Percentiles rank a stretch among this genome's conserved stretches.
phyloP scores from a whole-genome alignment of 2,329 filamentous ascomycete genomes.

The Penicillium digitatum region DNA sequence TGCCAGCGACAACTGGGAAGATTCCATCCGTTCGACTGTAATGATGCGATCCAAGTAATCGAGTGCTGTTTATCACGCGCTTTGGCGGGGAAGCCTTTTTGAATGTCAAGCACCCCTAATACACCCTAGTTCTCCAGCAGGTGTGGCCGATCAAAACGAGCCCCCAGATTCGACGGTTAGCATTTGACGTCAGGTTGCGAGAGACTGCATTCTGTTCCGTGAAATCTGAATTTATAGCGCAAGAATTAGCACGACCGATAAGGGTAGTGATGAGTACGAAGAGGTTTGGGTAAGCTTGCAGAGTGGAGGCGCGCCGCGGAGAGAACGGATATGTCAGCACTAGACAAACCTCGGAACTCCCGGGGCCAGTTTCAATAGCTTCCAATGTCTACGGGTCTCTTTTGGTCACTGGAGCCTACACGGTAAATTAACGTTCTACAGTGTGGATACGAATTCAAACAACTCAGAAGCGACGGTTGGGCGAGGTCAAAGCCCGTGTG shows the following conservation, averaged over 20 bases:
- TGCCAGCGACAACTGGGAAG: conserved; percentile 25
- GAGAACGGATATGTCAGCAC: conserved; percentile 24
- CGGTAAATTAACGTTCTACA: background rate
- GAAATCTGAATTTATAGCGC: background rate
- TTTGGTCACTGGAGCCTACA: background rate
- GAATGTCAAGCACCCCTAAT: conserved; percentile 1
- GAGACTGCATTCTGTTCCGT: conserved; percentile 16
- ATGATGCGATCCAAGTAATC: background rate
- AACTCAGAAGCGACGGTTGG: background rate
- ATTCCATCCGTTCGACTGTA: conserved; percentile 23
- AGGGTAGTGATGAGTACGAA: conserved; percentile 1
- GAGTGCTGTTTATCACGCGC: background rate
- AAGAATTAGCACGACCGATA: conserved; percentile 1
- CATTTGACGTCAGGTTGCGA: conserved; percentile 16
- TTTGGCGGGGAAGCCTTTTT: background rate
- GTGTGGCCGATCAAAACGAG: conserved; percentile 8
- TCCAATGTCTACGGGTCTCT: too few species aligned
- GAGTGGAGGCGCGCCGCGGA: conserved; percentile 13
- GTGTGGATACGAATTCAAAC: conserved; percentile 1
- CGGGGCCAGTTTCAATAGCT: background rate
- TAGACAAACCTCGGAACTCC: background rate
- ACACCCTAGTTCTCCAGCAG: conserved; percentile 10
- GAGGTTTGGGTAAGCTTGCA: conserved; percentile 3
- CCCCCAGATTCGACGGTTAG: conserved; percentile 4
- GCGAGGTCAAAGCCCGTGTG: conserved; percentile 15